These are phyloP conservation scores for Thalassiosira tumida DNA, from an alignment of 352 stramenopile species.

Conservation along the genomic window DNA sequence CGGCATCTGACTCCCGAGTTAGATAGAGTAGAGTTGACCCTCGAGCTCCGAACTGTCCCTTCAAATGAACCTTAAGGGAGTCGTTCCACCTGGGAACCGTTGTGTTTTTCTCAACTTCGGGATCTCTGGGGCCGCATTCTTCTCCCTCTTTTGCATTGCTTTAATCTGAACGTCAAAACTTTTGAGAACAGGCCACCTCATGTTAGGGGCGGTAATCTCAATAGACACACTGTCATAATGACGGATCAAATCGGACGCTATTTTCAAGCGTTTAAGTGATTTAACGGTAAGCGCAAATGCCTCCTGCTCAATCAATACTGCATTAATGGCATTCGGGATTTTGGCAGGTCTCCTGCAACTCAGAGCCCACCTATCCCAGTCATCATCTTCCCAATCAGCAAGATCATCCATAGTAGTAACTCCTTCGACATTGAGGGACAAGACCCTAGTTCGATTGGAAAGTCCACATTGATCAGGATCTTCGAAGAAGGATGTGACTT, in stretches of 20 bases:
- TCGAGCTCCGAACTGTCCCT: no score
- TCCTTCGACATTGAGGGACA: constrained; percentile 8
- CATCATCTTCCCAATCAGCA: constrained; percentile 34
- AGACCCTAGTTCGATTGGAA: not conserved
- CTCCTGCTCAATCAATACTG: not conserved
- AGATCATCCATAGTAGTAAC: constrained; percentile 34
- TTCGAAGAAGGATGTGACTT: constrained; percentile 53
- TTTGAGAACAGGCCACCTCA: not conserved
- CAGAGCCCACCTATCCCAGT: not conserved
- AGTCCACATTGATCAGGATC: constrained; percentile 52
- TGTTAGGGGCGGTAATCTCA: not conserved
- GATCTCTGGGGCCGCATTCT: no score
- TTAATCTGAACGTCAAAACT: not conserved
- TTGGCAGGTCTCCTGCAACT: constrained; percentile 39
- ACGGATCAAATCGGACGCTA: not conserved
- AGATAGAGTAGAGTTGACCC: constrained; percentile 51
- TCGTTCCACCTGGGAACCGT: no score
- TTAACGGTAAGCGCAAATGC: not conserved
- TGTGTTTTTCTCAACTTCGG: no score
- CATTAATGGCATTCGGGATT: not conserved
- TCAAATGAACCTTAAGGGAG: no score
- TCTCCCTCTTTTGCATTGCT: no score
- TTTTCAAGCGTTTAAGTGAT: not conserved
- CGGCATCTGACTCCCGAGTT: not conserved
- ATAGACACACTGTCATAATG: not conserved